phyloP scores from a whole-genome alignment of 306 rosid species.

The Aeschynomene evenia region DNA sequence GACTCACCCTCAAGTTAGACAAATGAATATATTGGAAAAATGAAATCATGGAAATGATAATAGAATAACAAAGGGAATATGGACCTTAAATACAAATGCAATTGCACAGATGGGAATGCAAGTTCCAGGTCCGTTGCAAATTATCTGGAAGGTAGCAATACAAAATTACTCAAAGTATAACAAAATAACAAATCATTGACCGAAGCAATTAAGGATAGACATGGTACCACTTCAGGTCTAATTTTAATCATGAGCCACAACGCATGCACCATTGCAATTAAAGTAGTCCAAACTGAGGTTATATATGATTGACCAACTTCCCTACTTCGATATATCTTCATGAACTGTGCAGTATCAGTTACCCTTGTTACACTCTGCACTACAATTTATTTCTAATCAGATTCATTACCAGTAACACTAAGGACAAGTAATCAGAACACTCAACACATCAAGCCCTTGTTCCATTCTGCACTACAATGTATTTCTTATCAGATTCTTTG shows the following conservation, averaged over 20 bases:
- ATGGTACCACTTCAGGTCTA: conserved; percentile 89
- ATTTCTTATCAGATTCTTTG: conserved; percentile 18
- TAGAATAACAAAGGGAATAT: not conserved
- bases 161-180: not conserved
- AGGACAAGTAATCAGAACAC: conserved; percentile 17
- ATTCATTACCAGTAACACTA: conserved; percentile 17
- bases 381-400: conserved; percentile 23
- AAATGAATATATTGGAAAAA: conserved; percentile 16
- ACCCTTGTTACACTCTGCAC: conserved; percentile 50
- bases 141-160: conserved; percentile 54
- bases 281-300: conserved; percentile 88
- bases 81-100: conserved; percentile 82
- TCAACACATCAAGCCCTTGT: too few species aligned
- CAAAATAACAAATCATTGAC: conserved; percentile 12
- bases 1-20: too few species aligned
- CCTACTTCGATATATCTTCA: conserved; percentile 88
- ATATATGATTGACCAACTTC: conserved; percentile 95
- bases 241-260: conserved; percentile 79
- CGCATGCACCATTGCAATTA: conserved; percentile 63
- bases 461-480: conserved; percentile 49
- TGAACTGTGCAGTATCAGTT: conserved; percentile 51
- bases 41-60: not conserved
- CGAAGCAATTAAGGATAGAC: conserved; percentile 10
- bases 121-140: conserved; percentile 97
- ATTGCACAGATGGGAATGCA: conserved; percentile 83